Base-by-base conservation (phyloP, 768 basidiomycete species). In the Termitomyces sp. region DNA sequence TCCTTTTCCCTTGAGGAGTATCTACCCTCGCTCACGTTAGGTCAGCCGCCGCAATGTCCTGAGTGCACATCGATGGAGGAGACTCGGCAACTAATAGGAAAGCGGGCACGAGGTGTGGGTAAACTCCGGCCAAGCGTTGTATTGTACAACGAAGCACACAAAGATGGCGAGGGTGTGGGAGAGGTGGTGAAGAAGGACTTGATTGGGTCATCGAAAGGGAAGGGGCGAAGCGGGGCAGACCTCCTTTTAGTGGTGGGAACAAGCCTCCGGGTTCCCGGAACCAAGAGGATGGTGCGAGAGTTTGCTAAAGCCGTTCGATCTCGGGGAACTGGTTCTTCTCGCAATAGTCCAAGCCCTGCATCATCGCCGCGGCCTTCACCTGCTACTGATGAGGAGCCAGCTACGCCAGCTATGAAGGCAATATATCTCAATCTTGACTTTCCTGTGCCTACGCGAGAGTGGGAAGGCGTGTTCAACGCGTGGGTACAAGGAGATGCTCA, bases 401-500 rank as follows among this genome's bases (percentile, higher is more conserved):
- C 80, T 3, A 72, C 86, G 48, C 73, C 74, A 22, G 75, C 80
- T 4, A 72, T 88, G 45, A 85, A 81, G 66, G 81, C 88, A 4
- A 76, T 95, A 16, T 94, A 91, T 68, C 76, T 96, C 53, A 96
- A 96, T 68, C 71, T 89, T 36, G 92, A 95, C 57, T 92, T 92
- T 66, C 91, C 91, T 1, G 83, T 86, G 9, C 91, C 91, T 3
- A 85, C 85, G 7, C 77, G 88, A 51, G 91, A 94, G 58, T 95
- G 91, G 92, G 88, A 90, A 57, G 88, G 85, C 7, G 86, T 95
- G 3, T 95, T 97, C 60, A 94, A 97, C 69, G 80, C 82, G 36
- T 96, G 92, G 90, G 69, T 94, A 52, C 84, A 93, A 62, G 92
- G 94, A 1, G 93, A 96, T 64, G 86, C 89, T 2, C 94, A 97